Evolutionary conservation across 495 filamentous ascomycete species (phyloP).

Genomic region (Cetradonia linearis): DNA sequence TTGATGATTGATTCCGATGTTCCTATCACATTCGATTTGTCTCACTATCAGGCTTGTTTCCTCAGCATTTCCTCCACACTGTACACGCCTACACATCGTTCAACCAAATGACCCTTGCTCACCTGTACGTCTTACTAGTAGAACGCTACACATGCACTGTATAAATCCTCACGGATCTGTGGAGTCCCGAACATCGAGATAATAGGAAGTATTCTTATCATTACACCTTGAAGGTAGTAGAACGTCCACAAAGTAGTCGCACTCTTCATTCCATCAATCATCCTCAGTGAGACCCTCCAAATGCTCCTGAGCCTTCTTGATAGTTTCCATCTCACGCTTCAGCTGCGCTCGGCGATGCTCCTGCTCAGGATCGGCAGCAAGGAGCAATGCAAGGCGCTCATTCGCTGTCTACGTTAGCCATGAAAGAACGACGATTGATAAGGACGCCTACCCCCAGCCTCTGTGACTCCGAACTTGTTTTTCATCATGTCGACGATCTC

Average conservation of each 20-base stretch:
- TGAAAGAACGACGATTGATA: neutral
- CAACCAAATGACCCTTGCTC: too few relatives aligned
- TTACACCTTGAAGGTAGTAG: neutral
- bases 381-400: constrained; percentile 34
- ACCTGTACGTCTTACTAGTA: neutral
- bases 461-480: constrained; percentile 29
- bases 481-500: constrained; percentile 32
- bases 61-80: too few relatives aligned
- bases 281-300: constrained; percentile 24
- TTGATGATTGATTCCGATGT: neutral
- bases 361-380: constrained; percentile 42
- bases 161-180: neutral
- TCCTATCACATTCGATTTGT: neutral
- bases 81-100: too few relatives aligned
- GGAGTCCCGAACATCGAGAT: neutral
- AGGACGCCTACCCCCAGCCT: constrained; percentile 32
- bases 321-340: constrained; percentile 34
- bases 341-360: constrained; percentile 34
- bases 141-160: neutral
- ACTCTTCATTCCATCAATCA: neutral
- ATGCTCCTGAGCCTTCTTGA: constrained; percentile 38
- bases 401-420: constrained; percentile 25
- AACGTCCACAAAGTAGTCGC: neutral
- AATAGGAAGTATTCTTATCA: neutral
- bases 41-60: too few relatives aligned